These are phyloP conservation scores for Acephala macrosclerotiorum DNA, from an alignment of 2,329 filamentous ascomycete species.

Conservation along the genomic window DNA sequence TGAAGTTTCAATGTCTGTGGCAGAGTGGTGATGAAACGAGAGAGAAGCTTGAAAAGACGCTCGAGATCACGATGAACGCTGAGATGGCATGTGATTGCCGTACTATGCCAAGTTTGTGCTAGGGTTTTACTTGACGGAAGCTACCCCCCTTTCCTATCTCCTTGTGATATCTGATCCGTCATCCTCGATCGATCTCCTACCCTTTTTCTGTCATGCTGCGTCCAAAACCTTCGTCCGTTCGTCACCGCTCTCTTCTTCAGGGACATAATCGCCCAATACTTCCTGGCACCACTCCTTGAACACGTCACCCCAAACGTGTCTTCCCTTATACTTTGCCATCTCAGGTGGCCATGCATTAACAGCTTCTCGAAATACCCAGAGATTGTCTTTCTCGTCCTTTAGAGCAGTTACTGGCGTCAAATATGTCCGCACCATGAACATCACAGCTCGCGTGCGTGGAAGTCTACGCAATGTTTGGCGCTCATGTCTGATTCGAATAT, in stretches of 20 bases:
- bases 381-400: slow-evolving; percentile 71
- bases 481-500: slow-evolving; percentile 71
- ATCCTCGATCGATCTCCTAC: too few species aligned
- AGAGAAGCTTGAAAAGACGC: not conserved
- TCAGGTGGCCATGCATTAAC: slow-evolving; percentile 81
- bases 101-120: not conserved
- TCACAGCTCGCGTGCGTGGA: slow-evolving; percentile 57
- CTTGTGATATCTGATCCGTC: not conserved
- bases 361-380: slow-evolving; percentile 76
- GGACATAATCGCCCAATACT: slow-evolving; percentile 21
- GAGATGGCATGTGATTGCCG: not conserved
- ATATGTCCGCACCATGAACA: slow-evolving; percentile 70
- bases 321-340: slow-evolving; percentile 78
- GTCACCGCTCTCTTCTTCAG: not conserved
- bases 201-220: not conserved
- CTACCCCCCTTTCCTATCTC: not conserved
- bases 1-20: not conserved
- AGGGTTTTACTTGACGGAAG: not conserved
- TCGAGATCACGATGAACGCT: not conserved
- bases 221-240: not conserved
- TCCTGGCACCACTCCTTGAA: slow-evolving; percentile 47
- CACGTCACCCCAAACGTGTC: slow-evolving; percentile 74
- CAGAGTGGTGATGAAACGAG: not conserved
- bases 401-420: slow-evolving; percentile 60
- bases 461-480: slow-evolving; percentile 67